Conservation (phyloP, 2,329 filamentous ascomycete species). For the Alternaria panax region DNA sequence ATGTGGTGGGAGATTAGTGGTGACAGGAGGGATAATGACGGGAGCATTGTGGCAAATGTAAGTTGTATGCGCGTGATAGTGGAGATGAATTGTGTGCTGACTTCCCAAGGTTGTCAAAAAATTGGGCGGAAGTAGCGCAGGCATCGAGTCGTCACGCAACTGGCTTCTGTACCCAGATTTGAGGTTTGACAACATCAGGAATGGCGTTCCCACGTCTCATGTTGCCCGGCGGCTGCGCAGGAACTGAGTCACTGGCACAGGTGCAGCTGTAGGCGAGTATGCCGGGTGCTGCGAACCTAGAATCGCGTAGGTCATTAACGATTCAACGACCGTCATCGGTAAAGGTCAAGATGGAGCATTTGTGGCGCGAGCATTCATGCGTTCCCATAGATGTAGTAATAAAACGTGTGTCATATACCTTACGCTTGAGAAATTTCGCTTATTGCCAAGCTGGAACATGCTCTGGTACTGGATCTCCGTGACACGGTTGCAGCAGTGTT, state of each 20-base stretch:
- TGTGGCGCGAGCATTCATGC: conserved; percentile 25
- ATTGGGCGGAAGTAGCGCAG: conserved; percentile 49
- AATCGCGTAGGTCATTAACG: not conserved
- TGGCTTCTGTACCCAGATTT: conserved; percentile 58
- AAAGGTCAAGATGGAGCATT: conserved; percentile 9
- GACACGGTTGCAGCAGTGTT: conserved; percentile 21
- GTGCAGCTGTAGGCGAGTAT: not conserved
- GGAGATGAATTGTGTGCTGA: not conserved
- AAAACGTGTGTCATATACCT: conserved; percentile 24
- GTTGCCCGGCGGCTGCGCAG: not conserved
- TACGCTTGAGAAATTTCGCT: conserved; percentile 7
- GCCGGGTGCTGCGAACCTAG: conserved; percentile 3
- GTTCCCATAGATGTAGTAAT: conserved; percentile 17
- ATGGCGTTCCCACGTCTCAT: conserved; percentile 46
- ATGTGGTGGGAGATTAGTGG: conserved; percentile 97
- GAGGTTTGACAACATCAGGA: conserved; percentile 61
- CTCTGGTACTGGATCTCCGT: conserved; percentile 16
- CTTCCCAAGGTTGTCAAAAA: conserved; percentile 45
- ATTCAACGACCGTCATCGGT: not conserved
- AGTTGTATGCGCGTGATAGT: conserved; percentile 17
- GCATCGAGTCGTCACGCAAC: conserved; percentile 59
- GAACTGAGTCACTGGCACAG: not conserved
- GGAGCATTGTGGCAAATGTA: conserved; percentile 63
- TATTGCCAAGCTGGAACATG: conserved; percentile 24
- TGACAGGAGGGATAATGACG: conserved; percentile 70